Percentiles rank a stretch among this genome's conserved stretches.
Conservation (phyloP, 352 stramenopile genomes). For the Pythium oligandrum region DNA sequence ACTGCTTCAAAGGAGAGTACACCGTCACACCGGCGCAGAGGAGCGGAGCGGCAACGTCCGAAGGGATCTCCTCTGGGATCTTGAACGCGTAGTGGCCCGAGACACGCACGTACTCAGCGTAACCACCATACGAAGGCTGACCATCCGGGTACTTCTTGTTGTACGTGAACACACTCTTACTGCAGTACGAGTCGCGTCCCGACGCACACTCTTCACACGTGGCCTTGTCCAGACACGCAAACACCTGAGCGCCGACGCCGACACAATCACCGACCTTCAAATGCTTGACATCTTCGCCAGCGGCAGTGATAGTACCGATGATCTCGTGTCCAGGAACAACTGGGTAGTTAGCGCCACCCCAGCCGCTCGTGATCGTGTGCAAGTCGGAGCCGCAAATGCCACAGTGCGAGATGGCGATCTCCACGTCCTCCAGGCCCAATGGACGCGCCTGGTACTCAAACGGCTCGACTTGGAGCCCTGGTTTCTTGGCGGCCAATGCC, state of each 20-base stretch:
- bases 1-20: conserved; percentile 42
- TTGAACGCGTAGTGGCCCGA: conserved; percentile 18
- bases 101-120: conserved; percentile 21
- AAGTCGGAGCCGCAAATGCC: conserved; percentile 27
- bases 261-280: conserved; percentile 14
- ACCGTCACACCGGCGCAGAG: conserved; percentile 69
- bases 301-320: conserved; percentile 15
- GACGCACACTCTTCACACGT: conserved; percentile 7
- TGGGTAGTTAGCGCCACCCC: conserved; percentile 19
- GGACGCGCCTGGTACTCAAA: no score
- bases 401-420: conserved; percentile 26
- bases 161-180: conserved; percentile 12
- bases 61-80: conserved; percentile 20
- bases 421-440: conserved; percentile 18
- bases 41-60: conserved; percentile 32
- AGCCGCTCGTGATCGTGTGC: conserved; percentile 21
- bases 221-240: conserved; percentile 6
- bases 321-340: conserved; percentile 26
- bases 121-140: conserved; percentile 15
- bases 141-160: conserved; percentile 10
- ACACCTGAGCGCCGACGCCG: conserved; percentile 13
- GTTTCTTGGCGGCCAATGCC: no score
- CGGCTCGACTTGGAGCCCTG: no score
- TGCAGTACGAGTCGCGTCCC: conserved; percentile 9
- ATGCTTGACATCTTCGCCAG: conserved; percentile 4